Base-by-base conservation (phyloP, 1,284 basidiomycete species). In the Agaricales sp. region DNA sequence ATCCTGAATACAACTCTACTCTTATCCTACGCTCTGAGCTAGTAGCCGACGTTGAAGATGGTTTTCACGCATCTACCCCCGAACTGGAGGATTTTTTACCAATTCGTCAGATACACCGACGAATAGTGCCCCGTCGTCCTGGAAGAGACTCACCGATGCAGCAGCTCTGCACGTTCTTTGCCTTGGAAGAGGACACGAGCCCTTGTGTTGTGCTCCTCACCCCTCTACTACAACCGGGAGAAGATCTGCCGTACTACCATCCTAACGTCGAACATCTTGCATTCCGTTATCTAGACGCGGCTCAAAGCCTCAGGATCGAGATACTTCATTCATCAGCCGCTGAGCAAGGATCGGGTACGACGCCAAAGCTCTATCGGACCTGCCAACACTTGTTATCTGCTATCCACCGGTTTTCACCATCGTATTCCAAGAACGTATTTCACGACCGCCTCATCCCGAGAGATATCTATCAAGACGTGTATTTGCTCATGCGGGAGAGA, bases 381-480 rank as follows among this genome's bases (percentile, higher is more conserved):
- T 84, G 80, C 30, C 68, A 92, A 3, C 76, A 82, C 0, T 75
- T 98, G 4, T 73, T 97, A 8, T 87, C 92, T 52, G 81, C 86
- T 0, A 63, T 94, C 16, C 85, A 92, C 63, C 79, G 88, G 43
- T 75, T 77, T 2, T 59, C 82, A 54, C 82, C 80, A 1, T 78
- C 84, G 45, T 97, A 96, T 67, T 76, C 80, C 61, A 97, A 97
- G 61, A 78, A 92, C 1, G 85, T 94, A 1, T 60, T 74, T 4
- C 95, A 98, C 60, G 94, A 98, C 62, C 71, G 80, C 13, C 58
- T 97, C 14, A 75, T 96, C 2, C 74, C 82, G 0, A 71, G 87
- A 19, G 86, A 91, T 49, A 63, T 68, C 2, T 97, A 93, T 59
- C 93, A 96, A 57, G 93, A 98, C 61, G 63, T 94, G 2, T 99